Percentiles rank a stretch among this genome's conserved stretches.
These are phyloP conservation scores for Glebionis coronaria DNA, from an alignment of 129 eudicot species.

Conservation along the genomic window DNA sequence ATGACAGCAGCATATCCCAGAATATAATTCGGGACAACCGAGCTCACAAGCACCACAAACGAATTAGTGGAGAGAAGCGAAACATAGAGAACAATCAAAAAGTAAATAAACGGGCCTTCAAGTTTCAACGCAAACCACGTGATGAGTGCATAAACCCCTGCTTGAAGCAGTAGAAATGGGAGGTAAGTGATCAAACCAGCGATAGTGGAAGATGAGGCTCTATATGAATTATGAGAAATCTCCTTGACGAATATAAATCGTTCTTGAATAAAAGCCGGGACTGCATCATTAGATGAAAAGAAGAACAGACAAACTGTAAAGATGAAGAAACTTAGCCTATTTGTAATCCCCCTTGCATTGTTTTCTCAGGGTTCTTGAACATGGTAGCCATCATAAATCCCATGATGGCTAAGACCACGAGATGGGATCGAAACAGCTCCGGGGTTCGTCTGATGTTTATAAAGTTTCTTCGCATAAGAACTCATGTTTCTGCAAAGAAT, in stretches of 20 bases:
- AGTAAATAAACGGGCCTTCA: conserved; percentile 55
- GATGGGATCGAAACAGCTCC: conserved; percentile 74
- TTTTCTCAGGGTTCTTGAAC: conserved; percentile 41
- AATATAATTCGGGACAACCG: conserved; percentile 76
- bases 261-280: conserved; percentile 79
- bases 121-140: conserved; percentile 64
- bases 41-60: conserved; percentile 75
- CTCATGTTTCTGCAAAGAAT: conserved; percentile 59
- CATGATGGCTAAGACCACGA: conserved; percentile 65
- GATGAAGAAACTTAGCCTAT: conserved; percentile 73
- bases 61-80: conserved; percentile 76
- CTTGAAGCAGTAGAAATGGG: conserved; percentile 65
- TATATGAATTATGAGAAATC: conserved; percentile 73
- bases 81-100: conserved; percentile 1
- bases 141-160: conserved; percentile 51
- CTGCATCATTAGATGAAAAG: conserved; percentile 84
- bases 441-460: conserved; percentile 69
- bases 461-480: conserved; percentile 70
- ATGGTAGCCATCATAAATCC: conserved; percentile 80
- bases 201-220: conserved; percentile 75
- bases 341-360: conserved; percentile 61
- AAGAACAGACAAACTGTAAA: conserved; percentile 74
- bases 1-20: conserved; percentile 85
- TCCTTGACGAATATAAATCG: conserved; percentile 71
- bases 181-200: conserved; percentile 65